These are phyloP conservation scores for Chaetomium fimeti DNA, from an alignment of 495 filamentous ascomycete species.

Conservation along the genomic window DNA sequence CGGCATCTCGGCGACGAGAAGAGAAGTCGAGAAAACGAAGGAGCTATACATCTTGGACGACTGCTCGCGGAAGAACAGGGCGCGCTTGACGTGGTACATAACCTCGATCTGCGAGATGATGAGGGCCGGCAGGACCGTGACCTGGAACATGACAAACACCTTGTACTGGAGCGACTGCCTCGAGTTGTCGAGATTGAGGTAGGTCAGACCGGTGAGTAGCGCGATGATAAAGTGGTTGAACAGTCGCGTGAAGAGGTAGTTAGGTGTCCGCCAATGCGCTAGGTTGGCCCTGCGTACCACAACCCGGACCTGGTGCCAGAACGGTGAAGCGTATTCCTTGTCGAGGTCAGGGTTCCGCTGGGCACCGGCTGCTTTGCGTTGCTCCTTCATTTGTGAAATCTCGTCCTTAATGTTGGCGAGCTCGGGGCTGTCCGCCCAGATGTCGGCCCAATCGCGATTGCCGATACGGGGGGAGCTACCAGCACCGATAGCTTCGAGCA, in stretches of 20 bases:
- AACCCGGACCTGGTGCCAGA: slow-evolving; percentile 66
- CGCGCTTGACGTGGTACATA: slow-evolving; percentile 69
- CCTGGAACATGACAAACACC: slow-evolving; percentile 81
- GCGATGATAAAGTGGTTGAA: slow-evolving; percentile 74
- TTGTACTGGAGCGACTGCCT: slow-evolving; percentile 70
- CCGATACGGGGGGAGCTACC: slow-evolving; percentile 70
- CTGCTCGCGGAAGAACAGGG: slow-evolving; percentile 76
- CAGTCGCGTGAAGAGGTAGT: slow-evolving; percentile 74
- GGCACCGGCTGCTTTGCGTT: slow-evolving; percentile 49
- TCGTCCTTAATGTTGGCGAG: slow-evolving; percentile 63
- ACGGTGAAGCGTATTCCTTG: slow-evolving; percentile 71
- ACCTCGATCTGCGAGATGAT: slow-evolving; percentile 77
- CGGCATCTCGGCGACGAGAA: slow-evolving; percentile 73
- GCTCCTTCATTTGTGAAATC: slow-evolving; percentile 65
- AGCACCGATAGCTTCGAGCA: slow-evolving; percentile 84
- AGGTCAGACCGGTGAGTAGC: slow-evolving; percentile 71
- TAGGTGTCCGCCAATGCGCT: slow-evolving; percentile 70
- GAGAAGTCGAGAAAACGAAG: slow-evolving; percentile 67
- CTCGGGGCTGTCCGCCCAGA: slow-evolving; percentile 71
- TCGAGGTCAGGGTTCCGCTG: slow-evolving; percentile 46
- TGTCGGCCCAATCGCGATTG: slow-evolving; percentile 74
- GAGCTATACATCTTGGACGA: slow-evolving; percentile 74
- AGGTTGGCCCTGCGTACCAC: slow-evolving; percentile 64
- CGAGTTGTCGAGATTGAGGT: slow-evolving; percentile 65
- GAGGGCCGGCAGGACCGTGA: slow-evolving; percentile 71